Evolutionary conservation across 768 basidiomycete species (phyloP), one percentile per base, ranked within the genome.

Genomic region (Omphalotus guepiniiformis): DNA sequence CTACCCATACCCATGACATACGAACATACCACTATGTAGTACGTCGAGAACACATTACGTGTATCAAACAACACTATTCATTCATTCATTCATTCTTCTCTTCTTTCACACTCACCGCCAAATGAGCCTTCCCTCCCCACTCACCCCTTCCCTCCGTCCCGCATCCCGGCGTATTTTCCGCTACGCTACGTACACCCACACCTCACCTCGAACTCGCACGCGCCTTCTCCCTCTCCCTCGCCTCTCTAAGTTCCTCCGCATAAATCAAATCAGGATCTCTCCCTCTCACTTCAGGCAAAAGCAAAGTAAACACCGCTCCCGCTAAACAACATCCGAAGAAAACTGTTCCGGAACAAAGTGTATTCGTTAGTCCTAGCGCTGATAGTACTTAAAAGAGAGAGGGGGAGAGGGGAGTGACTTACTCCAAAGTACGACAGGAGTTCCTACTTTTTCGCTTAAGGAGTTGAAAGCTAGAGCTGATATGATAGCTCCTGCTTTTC

Each of bases 401-500:
- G 21, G 32, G 43, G n/a, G n/a, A 52, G 18, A 39, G 18, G 27
- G 37, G 30, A 32, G 30, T 6, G 13, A 75, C 81, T 53, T 54
- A 87, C 85, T 87, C 85, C 87, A 88, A 5, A 89, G 72, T 6
- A 83, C 75, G 38, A 62, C 64, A 0, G 82, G 75, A 6, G 82
- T 85, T 15, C 87, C 87, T 50, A 87, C 76, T n/a, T 67, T 58
- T 36, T 73, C 55, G 19, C 71, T 75, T 25, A 88, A 71, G 1
- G 73, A 67, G 63, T 85, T 87, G 70, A 89, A 88, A 2, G 72
- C 85, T 35, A 88, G 75, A 1, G 83, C 81, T 9, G 83, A 80
- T 53, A 88, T 75, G 70, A 91, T 88, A 0, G 88, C 88, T 43
- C 88, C 88, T 0, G 67, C 70, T 59, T 91, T 90, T 16, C 88